Evolutionary conservation across 2,329 filamentous ascomycete genomes (phyloP), one percentile per base, ranked within the genome.

Genomic region (Tolypocladium amazonense): DNA sequence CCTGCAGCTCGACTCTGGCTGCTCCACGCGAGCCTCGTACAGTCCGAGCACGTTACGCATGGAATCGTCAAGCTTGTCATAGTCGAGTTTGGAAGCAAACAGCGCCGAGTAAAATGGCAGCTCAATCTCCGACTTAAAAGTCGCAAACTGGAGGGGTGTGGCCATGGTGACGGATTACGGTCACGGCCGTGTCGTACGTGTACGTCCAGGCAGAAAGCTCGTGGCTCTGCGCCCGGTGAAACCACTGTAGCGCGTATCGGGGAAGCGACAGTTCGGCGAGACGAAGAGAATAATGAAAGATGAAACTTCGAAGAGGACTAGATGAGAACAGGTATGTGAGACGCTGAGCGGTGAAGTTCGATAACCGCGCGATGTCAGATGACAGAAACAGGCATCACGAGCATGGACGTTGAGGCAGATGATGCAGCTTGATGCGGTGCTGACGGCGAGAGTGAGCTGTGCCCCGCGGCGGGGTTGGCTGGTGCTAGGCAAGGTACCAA

Each of bases 21-120:
- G 76, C 66, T 90, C 88, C 50, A 86, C 79, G 52, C 88, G 88
- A 65, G 94, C 86, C 75, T 97, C 91, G 72, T 99, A 99, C 52
- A 96, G 77, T 4, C 94, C 94, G 37, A 96, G 81, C 3, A 97
- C 82, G 62, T 88, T 87, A 53, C 93, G 89, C 30, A 92, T 89
- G 12, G 92, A 96, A 73, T 96, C 93, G 77, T 97, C 90, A 57
- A 99, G 89, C 76, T 92, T 96, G 77, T 97, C 94, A 81, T 96
- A 88, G 73, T 97, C 92, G 71, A 99, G 91, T 77, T 99, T 99
- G 65, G 88, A 89, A 7, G 88, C 86, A 61, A 95, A 94, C n/a
- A 99, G 84, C 6, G 91, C 88, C 54, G 90, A 88, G 72, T 97
- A 99, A 75, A 99, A 99, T 53, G 92, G 90, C 52, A 97, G 81